Base-by-base conservation (phyloP, 306 rosid genomes). In the Sechiopsis laciniata region DNA sequence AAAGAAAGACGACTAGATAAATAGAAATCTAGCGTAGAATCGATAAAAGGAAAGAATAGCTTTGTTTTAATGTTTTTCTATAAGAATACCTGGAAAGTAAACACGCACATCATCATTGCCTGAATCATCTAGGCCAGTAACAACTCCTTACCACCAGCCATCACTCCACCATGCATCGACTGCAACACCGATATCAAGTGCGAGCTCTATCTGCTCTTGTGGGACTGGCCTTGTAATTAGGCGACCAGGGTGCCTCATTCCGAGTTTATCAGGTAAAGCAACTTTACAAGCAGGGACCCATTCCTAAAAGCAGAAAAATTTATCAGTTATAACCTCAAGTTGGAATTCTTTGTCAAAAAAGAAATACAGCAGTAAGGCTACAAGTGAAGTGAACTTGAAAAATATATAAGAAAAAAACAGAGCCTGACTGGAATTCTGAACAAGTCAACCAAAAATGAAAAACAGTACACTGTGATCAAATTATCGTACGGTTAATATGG, bases 161-260 rank as follows among this genome's bases (percentile, higher is more conserved):
- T 94, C 99, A 51, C 99, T 91, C 99, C 99, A 94, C 99, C 97
- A 90, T 58, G 92, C 99, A 79, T 94, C 99, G 52, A 94, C 86
- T 37, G 96, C 95, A 62, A 77, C 78, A 71, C 99, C 99, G 35
- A 87, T 79, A 57, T 83, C 87, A 13, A 86, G 67, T 20, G 66
- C 82, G 60, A 75, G 79, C 77, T 82, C 90, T 8, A 70, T 71
- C 80, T 72, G 85, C 71, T 80, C 96, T 71, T 79, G 76, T 4
- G 82, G 78, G 63, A 86, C 84, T 26, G 99, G 99, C 58, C 99
- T 87, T 21, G 87, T 83, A 56, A 88, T 86, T 22, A 85, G 81
- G 40, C 99, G 95, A 56, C 84, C 88, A 22, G 81, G 66, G 82
- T 79, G 87, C 79, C 97, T 88, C 88, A 94, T 86, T 69, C 88